These are phyloP conservation scores for Vigna radiata DNA, from an alignment of 306 rosid genomes.

Conservation along the genomic window DNA sequence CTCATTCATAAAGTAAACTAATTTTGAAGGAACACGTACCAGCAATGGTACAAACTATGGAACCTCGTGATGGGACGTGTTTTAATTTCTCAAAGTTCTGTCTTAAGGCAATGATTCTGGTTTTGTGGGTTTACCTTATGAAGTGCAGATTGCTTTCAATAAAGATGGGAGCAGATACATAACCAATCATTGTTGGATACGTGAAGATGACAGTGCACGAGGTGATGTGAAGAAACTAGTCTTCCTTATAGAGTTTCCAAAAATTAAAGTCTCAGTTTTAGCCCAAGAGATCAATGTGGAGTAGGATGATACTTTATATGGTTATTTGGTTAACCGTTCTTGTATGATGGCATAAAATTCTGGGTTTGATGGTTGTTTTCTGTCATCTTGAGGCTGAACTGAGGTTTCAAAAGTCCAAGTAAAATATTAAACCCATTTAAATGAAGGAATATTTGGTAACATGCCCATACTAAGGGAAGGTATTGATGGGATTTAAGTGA, in stretches of 20 bases:
- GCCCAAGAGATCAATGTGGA: constrained; percentile 12
- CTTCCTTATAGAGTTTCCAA: constrained; percentile 15
- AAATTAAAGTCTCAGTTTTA: background rate
- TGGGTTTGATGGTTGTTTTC: constrained; percentile 1
- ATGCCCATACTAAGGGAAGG: background rate
- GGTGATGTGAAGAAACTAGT: background rate
- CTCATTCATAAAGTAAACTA: background rate
- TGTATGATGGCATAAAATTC: background rate
- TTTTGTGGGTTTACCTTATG: background rate
- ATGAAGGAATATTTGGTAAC: constrained; percentile 32
- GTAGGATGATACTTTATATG: background rate
- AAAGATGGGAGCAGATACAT: background rate
- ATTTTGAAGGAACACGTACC: constrained; percentile 17
- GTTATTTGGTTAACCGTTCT: constrained; percentile 20
- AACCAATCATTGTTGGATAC: constrained; percentile 30
- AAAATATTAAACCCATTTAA: constrained; percentile 15
- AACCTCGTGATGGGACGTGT: constrained; percentile 23
- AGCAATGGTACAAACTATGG: constrained; percentile 27
- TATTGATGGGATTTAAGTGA: constrained; percentile 17
- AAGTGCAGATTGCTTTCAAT: constrained; percentile 39
- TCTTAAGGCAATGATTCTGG: constrained; percentile 5
- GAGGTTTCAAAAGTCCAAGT: background rate
- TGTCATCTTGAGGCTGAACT: constrained; percentile 9
- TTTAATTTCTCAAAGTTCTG: constrained; percentile 1
- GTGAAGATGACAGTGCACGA: constrained; percentile 27